Base-by-base conservation (phyloP, 306 rosid species). In the Cicer arietinum region DNA sequence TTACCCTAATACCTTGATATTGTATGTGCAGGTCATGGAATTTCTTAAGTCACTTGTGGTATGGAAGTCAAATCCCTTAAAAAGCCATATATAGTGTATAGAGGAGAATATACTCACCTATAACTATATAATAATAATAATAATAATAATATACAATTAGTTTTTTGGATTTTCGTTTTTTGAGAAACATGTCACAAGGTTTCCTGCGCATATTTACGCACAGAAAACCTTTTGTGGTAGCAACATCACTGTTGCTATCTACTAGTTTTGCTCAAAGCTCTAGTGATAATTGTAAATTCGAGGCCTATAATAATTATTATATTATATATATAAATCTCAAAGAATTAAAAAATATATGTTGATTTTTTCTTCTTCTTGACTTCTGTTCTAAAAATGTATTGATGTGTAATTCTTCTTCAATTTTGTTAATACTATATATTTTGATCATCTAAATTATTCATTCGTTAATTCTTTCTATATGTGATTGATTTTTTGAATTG, bases 11-110 rank as follows among this genome's bases (percentile, higher is more conserved):
- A 45, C 56, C 42, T 50, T 17, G 13, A 12, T 11, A 45, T 59
- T 80, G 14, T 77, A 13, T 64, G 0, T 75, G 80, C 84, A 94
- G 98, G 98, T 95, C 7, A 88, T 95, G 99, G 88, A 89, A 77
- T 95, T 95, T 84, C 98, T 95, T 59, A 84, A 86, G 83, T 84
- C 95, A 50, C 85, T 95, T 81, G 97, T 85, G 62, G 45, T 76
- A 60, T 92, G 92, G 96, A 88, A 85, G 85, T 89, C 89, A 68
- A 83, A 90, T 77, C 50, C 86, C 60, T 59, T 86, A 73, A 90
- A 87, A 81, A 78, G 83, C 71, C 77, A 54, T 65, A 75, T 70
- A 84, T 87, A 77, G 82, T 69, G 74, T 63, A 74, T 78, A 75
- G 87, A 76, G 80, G 82, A 83, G 78, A 77, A 71, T 57, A 82